phyloP scores from a whole-genome alignment of 2,329 filamentous ascomycete genomes.

The Nemania bipapillata region DNA sequence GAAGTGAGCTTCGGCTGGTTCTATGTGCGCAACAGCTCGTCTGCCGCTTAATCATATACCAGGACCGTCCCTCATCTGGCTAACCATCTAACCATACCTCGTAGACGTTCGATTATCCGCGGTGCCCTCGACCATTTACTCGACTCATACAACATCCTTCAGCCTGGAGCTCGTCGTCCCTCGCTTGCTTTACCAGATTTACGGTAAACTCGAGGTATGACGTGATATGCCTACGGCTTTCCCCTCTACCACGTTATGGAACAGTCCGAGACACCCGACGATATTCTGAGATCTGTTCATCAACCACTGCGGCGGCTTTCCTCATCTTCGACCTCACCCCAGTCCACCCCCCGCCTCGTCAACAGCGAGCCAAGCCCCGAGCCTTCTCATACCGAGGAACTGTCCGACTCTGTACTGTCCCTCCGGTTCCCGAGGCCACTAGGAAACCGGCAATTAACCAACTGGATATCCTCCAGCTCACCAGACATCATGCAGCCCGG shows the following conservation, averaged over 20 bases:
- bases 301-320: slow-evolving; percentile 34
- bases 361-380: slow-evolving; percentile 48
- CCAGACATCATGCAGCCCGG: slow-evolving; percentile 66
- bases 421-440: slow-evolving; percentile 68
- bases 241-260: slow-evolving; percentile 63
- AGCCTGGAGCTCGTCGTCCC: slow-evolving; percentile 45
- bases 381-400: slow-evolving; percentile 37
- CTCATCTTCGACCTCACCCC: slow-evolving; percentile 27
- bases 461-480: slow-evolving; percentile 69
- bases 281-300: slow-evolving; percentile 47
- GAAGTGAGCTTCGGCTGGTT: neutral
- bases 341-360: slow-evolving; percentile 37
- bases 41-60: neutral
- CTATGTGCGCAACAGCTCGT: slow-evolving; percentile 3
- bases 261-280: slow-evolving; percentile 53
- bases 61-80: neutral
- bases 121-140: slow-evolving; percentile 4
- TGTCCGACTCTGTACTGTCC: slow-evolving; percentile 57
- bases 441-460: slow-evolving; percentile 66
- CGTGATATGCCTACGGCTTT: slow-evolving; percentile 52
- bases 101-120: neutral
- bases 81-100: slow-evolving; percentile 28
- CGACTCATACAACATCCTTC: slow-evolving; percentile 10
- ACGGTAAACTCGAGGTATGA: slow-evolving; percentile 53
- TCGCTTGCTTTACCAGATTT: slow-evolving; percentile 44